Percentiles rank a stretch among this genome's conserved stretches.
Evolutionary conservation across 2,329 filamentous ascomycete genomes (phyloP).

Genomic region (Aspergillus pseudotamarii): DNA sequence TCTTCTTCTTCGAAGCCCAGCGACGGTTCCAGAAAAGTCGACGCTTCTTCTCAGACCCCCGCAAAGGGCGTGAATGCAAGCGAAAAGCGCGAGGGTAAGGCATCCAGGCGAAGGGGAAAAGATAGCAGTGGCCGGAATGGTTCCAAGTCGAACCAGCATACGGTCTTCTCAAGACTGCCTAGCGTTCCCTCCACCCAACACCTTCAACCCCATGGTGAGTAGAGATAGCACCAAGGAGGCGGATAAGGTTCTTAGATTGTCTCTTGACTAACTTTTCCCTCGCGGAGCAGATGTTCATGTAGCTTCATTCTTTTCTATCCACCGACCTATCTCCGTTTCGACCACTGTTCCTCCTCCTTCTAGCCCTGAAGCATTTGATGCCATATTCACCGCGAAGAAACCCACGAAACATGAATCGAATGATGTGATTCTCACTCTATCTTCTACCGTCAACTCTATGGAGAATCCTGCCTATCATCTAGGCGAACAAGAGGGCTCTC

Average conservation of each 20-base stretch:
- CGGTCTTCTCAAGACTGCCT: constrained; percentile 47
- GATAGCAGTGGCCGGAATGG: constrained; percentile 36
- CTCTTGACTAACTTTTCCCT: constrained; percentile 7
- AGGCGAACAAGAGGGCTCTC: constrained; percentile 38
- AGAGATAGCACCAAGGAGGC: not conserved
- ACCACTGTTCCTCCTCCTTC: constrained; percentile 75
- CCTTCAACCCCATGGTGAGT: constrained; percentile 51
- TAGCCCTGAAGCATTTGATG: constrained; percentile 74
- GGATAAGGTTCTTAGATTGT: not conserved
- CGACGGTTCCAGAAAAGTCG: constrained; percentile 47
- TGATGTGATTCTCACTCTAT: constrained; percentile 68
- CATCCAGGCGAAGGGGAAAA: constrained; percentile 39
- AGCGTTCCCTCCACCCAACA: constrained; percentile 54
- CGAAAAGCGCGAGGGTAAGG: constrained; percentile 40
- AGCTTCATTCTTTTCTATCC: constrained; percentile 92
- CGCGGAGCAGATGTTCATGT: constrained; percentile 72
- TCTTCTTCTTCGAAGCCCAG: constrained; percentile 51
- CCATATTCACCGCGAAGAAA: constrained; percentile 73
- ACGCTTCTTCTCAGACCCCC: constrained; percentile 42
- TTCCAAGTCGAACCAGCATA: constrained; percentile 41
- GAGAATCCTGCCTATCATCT: constrained; percentile 41
- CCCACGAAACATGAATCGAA: constrained; percentile 48
- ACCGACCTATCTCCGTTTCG: constrained; percentile 89
- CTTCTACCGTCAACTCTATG: constrained; percentile 49
- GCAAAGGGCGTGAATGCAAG: constrained; percentile 42